Conservation (phyloP, 306 rosid species). For the Cucurbita argyrosperma region DNA sequence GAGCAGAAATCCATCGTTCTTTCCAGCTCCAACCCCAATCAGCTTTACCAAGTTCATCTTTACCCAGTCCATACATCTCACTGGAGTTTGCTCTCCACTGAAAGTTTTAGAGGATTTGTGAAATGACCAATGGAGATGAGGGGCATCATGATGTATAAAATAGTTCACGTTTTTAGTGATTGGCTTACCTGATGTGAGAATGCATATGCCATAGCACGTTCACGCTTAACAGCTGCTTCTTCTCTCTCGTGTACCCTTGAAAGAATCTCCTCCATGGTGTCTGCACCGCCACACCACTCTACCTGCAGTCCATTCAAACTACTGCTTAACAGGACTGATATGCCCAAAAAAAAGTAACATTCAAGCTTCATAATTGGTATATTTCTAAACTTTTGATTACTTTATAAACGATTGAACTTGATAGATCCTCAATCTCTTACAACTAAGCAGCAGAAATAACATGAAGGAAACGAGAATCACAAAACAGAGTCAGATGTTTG, state of each 20-base stretch:
- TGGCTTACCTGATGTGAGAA: slow-evolving; percentile 84
- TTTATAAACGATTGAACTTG: not conserved
- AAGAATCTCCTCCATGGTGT: slow-evolving; percentile 68
- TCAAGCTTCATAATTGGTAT: not conserved
- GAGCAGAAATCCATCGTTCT: slow-evolving; percentile 95
- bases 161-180: not conserved
- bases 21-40: slow-evolving; percentile 99
- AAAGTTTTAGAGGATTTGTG: slow-evolving; percentile 17
- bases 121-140: slow-evolving; percentile 4
- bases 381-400: not conserved
- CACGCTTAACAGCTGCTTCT: slow-evolving; percentile 90
- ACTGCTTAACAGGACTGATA: not conserved
- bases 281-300: slow-evolving; percentile 77
- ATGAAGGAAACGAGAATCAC: not conserved
- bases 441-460: not conserved
- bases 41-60: slow-evolving; percentile 53
- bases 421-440: not conserved
- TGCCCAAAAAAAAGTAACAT: not conserved
- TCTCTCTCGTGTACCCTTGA: slow-evolving; percentile 76
- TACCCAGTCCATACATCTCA: slow-evolving; percentile 61
- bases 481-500: not conserved
- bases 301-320: slow-evolving; percentile 32
- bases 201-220: slow-evolving; percentile 95
- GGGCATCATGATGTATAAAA: not conserved
- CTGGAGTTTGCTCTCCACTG: slow-evolving; percentile 95